phyloP scores from a whole-genome alignment of 177 flowering plant genomes.

The Vitis hybrid region DNA sequence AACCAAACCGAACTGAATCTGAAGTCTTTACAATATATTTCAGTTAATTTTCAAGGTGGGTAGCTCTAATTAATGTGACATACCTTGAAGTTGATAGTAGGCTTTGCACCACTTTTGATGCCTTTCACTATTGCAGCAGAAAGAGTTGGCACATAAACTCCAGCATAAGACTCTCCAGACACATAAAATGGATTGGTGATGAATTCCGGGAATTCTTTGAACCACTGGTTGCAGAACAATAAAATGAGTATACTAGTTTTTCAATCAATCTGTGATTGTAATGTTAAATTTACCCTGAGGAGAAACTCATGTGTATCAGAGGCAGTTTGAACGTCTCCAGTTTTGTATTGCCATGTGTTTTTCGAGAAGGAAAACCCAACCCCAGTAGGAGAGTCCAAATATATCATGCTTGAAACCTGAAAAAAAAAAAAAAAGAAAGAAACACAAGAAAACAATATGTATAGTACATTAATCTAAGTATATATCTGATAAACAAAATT shows the following conservation, averaged over 20 bases:
- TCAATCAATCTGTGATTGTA: too few relatives aligned
- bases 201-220: constrained; percentile 29
- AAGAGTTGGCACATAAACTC: constrained; percentile 44
- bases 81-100: constrained; percentile 19
- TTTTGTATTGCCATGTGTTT: constrained; percentile 15
- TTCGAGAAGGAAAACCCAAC: constrained; percentile 39
- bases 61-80: too few relatives aligned
- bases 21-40: too few relatives aligned
- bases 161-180: constrained; percentile 43
- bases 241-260: background rate
- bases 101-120: constrained; percentile 21
- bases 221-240: constrained; percentile 23
- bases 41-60: too few relatives aligned
- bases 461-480: background rate
- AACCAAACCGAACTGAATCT: too few relatives aligned
- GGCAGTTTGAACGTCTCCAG: constrained; percentile 37
- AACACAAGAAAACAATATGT: too few relatives aligned
- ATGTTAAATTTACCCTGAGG: constrained; percentile 21
- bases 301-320: constrained; percentile 31
- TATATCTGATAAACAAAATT: too few relatives aligned
- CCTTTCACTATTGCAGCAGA: constrained; percentile 29
- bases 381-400: constrained; percentile 41
- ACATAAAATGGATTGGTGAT: constrained; percentile 30
- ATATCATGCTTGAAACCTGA: constrained; percentile 41
- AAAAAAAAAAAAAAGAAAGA: background rate